phyloP scores from a whole-genome alignment of 352 stramenopile species.

The Phytophthora hibernalis region DNA sequence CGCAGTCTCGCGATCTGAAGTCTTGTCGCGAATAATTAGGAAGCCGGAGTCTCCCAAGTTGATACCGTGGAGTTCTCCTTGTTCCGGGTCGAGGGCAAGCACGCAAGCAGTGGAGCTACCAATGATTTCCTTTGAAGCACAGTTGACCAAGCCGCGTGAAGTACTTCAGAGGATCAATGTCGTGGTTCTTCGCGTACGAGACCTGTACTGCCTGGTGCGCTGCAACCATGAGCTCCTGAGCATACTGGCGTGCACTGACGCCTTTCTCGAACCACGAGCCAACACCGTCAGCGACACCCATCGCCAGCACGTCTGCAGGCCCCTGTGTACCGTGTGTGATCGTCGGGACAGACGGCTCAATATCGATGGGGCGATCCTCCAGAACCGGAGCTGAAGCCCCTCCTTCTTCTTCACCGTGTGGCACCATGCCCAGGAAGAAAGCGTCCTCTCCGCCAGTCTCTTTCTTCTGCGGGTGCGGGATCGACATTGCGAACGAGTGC shows the following conservation, averaged over 20 bases:
- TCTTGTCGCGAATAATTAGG: slow-evolving; percentile 84
- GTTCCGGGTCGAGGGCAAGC: slow-evolving; percentile 90
- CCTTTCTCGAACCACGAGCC: slow-evolving; percentile 96
- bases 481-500: slow-evolving; percentile 78
- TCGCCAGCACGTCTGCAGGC: slow-evolving; percentile 85
- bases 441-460: slow-evolving; percentile 92
- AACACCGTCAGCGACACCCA: slow-evolving; percentile 96
- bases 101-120: slow-evolving; percentile 94
- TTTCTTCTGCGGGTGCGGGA: slow-evolving; percentile 79
- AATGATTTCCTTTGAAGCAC: slow-evolving; percentile 92
- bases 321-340: slow-evolving; percentile 51
- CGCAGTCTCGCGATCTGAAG: slow-evolving; percentile 69
- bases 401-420: slow-evolving; percentile 48
- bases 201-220: slow-evolving; percentile 71
- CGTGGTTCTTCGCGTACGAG: slow-evolving; percentile 64
- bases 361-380: slow-evolving; percentile 31
- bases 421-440: slow-evolving; percentile 91
- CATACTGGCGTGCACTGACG: slow-evolving; percentile 80
- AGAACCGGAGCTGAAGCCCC: slow-evolving; percentile 29
- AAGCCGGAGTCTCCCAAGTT: slow-evolving; percentile 96
- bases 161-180: slow-evolving; percentile 66
- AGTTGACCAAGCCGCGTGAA: slow-evolving; percentile 76
- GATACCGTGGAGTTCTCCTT: slow-evolving; percentile 93
- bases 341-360: slow-evolving; percentile 29
- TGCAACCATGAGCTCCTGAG: slow-evolving; percentile 80